Evolutionary conservation across 345 rosid species (phyloP).

Genomic region (Camelina laxa): DNA sequence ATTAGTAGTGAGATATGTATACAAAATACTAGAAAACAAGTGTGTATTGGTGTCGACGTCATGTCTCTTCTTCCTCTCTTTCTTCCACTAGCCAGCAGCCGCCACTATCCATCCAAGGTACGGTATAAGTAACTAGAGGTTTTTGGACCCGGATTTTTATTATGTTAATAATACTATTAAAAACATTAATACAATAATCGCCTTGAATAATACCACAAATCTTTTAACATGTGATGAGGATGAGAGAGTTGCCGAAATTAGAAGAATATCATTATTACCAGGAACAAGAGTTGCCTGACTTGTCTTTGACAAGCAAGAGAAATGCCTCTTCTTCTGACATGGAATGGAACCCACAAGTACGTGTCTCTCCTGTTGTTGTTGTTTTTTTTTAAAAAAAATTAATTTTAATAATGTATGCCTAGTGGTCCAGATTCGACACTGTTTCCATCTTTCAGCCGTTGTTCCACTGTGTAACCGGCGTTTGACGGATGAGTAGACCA

Average conservation of each 20-base stretch:
- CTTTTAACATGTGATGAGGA: neutral
- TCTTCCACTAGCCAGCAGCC: no score
- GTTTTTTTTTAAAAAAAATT: no score
- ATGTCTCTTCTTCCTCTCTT: no score
- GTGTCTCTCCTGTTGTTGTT: neutral
- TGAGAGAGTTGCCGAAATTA: conserved; percentile 10
- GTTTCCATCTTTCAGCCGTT: neutral
- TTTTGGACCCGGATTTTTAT: no score
- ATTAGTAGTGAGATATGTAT: no score
- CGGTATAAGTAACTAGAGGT: no score
- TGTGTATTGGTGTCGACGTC: no score
- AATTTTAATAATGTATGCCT: neutral
- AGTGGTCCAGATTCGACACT: conserved; percentile 10
- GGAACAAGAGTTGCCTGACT: neutral
- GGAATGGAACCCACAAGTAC: neutral
- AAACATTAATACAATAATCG: neutral
- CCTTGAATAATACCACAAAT: neutral
- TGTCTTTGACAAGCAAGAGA: conserved; percentile 23
- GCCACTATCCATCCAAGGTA: no score
- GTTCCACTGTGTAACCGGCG: conserved; percentile 6
- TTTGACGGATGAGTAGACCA: conserved; percentile 12
- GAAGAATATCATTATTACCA: neutral
- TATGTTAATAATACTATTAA: no score
- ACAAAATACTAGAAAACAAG: no score
- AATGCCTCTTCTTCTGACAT: conserved; percentile 13